Evolutionary conservation across 768 basidiomycete genomes (phyloP).

Genomic region (Tubosaeta sp.): DNA sequence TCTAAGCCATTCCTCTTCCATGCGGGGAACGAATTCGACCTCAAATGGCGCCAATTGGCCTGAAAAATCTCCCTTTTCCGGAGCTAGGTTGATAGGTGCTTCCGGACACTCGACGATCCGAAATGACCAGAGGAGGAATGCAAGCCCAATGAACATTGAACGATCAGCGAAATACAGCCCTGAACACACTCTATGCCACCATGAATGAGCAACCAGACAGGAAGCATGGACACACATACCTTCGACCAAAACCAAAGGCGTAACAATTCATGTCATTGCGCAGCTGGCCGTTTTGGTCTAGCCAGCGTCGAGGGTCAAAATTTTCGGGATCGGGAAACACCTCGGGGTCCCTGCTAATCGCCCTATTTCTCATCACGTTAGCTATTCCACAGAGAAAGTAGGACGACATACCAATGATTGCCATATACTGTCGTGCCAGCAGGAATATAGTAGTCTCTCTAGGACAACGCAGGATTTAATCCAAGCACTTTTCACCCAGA

Average conservation of each 20-base stretch:
- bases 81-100: conserved; percentile 49
- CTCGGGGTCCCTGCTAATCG: conserved; percentile 51
- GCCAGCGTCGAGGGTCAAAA: conserved; percentile 58
- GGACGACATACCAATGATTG: conserved; percentile 16
- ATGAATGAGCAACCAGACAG: too few species aligned
- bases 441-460: conserved; percentile 22
- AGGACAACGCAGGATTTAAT: background rate
- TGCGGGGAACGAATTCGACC: conserved; percentile 49
- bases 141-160: conserved; percentile 58
- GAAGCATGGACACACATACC: conserved; percentile 11
- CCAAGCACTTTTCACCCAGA: conserved; percentile 27
- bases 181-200: conserved; percentile 46
- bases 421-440: conserved; percentile 19
- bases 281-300: conserved; percentile 39
- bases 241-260: conserved; percentile 52
- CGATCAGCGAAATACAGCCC: conserved; percentile 49
- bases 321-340: conserved; percentile 54
- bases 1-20: conserved; percentile 12
- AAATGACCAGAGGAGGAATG: conserved; percentile 61
- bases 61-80: conserved; percentile 52
- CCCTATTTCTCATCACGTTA: conserved; percentile 24
- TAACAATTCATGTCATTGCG: conserved; percentile 45
- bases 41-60: conserved; percentile 54
- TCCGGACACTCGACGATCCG: conserved; percentile 42
- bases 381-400: background rate